Percentiles rank a stretch among this genome's conserved stretches.
Conservation (phyloP, 2,329 filamentous ascomycete genomes). For the Aspergillus caelatus region DNA sequence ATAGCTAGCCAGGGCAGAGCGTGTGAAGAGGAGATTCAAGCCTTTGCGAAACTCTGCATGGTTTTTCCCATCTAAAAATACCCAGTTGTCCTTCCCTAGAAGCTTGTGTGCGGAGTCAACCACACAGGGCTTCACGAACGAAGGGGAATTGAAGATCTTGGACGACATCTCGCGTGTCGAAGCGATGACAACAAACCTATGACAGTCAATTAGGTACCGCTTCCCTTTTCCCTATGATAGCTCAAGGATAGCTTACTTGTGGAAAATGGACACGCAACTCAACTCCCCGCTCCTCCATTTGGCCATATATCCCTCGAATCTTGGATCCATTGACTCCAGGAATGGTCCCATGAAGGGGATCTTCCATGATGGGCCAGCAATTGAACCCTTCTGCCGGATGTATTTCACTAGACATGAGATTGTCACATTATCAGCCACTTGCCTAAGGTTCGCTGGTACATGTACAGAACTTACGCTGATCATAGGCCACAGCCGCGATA, state of each 20-base stretch:
- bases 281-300: constrained; percentile 92
- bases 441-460: background rate
- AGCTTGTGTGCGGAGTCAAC: constrained; percentile 94
- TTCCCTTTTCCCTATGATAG: background rate
- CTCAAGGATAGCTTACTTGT: constrained; percentile 70
- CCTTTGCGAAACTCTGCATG: constrained; percentile 98
- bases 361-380: constrained; percentile 75
- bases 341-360: constrained; percentile 93
- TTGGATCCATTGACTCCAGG: constrained; percentile 85
- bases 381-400: constrained; percentile 72
- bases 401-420: constrained; percentile 65
- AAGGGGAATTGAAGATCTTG: constrained; percentile 94
- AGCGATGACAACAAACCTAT: constrained; percentile 89
- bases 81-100: constrained; percentile 89
- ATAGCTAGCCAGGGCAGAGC: constrained; percentile 82
- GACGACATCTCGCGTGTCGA: constrained; percentile 95
- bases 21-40: constrained; percentile 91
- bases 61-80: constrained; percentile 93
- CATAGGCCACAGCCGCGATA: constrained; percentile 74
- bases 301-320: constrained; percentile 84
- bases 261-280: constrained; percentile 97
- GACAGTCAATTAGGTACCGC: background rate
- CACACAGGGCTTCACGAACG: constrained; percentile 91
- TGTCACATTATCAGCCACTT: constrained; percentile 4
- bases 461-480: constrained; percentile 74